phyloP scores from a whole-genome alignment of 2,329 filamentous ascomycete species.

The Aspergillus calidoustus region DNA sequence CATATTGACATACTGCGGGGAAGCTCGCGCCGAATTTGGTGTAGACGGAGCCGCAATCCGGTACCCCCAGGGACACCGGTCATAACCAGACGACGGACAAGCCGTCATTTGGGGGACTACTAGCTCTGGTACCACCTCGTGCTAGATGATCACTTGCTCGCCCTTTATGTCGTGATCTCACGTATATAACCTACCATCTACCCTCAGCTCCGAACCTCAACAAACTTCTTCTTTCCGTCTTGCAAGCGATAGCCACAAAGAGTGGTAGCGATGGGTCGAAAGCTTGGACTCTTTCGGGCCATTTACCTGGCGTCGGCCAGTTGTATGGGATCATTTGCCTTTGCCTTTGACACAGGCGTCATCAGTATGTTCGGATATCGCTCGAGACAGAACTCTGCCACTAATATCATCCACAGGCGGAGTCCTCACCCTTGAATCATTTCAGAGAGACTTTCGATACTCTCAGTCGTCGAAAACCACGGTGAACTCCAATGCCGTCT shows the following conservation, averaged over 20 bases:
- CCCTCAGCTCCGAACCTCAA: neutral
- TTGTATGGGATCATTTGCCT: conserved; percentile 46
- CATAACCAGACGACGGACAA: neutral
- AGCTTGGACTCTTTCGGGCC: conserved; percentile 41
- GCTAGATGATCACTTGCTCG: neutral
- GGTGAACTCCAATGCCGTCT: conserved; percentile 54
- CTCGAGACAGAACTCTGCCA: neutral
- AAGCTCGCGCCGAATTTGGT: neutral
- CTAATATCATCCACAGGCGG: conserved; percentile 38
- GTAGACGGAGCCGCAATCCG: neutral
- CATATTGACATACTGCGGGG: neutral
- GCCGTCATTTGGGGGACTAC: neutral
- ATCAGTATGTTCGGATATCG: conserved; percentile 33
- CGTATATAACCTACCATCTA: neutral
- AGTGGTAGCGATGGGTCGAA: conserved; percentile 33
- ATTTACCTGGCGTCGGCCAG: conserved; percentile 42
- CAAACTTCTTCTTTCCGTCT: neutral
- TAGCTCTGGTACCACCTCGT: neutral
- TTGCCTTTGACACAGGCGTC: conserved; percentile 46
- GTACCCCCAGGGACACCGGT: neutral
- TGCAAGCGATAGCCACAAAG: neutral
- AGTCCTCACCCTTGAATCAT: conserved; percentile 51
- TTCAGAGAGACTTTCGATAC: conserved; percentile 45
- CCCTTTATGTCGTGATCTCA: conserved; percentile 4
- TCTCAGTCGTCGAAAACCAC: conserved; percentile 44